These are phyloP conservation scores for Lunularia cruciata DNA, from an alignment of 225 moss, liverwort and hornwort genomes.

Conservation along the genomic window DNA sequence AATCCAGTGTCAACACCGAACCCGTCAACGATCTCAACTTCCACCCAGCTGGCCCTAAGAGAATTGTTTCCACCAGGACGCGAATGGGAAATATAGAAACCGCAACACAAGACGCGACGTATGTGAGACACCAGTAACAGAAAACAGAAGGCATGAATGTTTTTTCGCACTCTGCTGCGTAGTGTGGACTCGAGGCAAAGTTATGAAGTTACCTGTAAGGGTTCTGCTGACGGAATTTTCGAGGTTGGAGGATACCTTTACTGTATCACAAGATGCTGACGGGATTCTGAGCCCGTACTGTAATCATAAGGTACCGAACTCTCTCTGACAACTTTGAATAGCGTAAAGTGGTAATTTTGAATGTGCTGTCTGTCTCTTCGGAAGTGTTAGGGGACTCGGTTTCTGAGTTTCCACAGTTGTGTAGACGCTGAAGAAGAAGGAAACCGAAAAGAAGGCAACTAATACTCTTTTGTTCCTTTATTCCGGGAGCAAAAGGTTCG, in stretches of 20 bases:
- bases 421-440: background rate
- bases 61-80: background rate
- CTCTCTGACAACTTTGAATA: slow-evolving; percentile 2
- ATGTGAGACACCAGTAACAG: background rate
- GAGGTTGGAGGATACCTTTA: background rate
- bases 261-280: background rate
- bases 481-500: background rate
- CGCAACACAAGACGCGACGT: background rate
- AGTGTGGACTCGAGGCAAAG: background rate
- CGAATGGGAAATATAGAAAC: background rate
- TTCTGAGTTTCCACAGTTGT: background rate
- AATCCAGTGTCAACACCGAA: slow-evolving; percentile 2
- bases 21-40: background rate
- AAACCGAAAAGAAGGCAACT: background rate
- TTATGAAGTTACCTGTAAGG: background rate
- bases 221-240: background rate
- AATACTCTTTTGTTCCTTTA: background rate
- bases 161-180: background rate
- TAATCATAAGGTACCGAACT: slow-evolving; percentile 10
- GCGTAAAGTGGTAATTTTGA: slow-evolving; percentile 5
- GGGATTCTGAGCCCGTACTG: background rate
- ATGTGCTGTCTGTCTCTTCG: slow-evolving; percentile 11
- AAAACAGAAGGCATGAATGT: background rate
- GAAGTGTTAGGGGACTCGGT: background rate
- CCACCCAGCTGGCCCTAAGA: background rate